Evolutionary conservation across 129 eudicot species (phyloP).

Genomic region (Heracleum sosnowskyi): DNA sequence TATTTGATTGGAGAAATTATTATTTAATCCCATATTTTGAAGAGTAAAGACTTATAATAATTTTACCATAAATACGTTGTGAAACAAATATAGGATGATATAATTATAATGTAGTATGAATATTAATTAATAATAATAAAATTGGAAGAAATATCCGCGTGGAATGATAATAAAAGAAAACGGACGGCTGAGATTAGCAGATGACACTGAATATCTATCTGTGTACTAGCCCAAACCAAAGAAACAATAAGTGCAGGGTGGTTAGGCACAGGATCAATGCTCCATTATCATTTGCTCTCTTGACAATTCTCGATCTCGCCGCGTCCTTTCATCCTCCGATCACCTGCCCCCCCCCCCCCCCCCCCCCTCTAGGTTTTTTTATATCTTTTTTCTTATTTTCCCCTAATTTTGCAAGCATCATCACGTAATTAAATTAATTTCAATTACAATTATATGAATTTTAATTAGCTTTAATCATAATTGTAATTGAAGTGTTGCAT

Average conservation of each 20-base stretch:
- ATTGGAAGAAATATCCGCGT: background rate
- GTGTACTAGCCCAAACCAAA: background rate
- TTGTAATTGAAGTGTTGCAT: background rate
- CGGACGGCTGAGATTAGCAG: background rate
- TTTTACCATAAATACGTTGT: too few species aligned
- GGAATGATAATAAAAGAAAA: background rate
- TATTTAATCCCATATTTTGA: too few species aligned
- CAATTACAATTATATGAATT: too few species aligned
- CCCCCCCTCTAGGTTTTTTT: background rate
- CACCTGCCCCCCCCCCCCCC: too few species aligned
- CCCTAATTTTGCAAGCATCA: slow-evolving; percentile 2
- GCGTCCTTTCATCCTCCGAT: background rate
- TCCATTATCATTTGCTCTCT: background rate
- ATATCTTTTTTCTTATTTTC: background rate
- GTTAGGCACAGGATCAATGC: background rate
- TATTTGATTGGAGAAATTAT: too few species aligned
- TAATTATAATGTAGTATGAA: too few species aligned
- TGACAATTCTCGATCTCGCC: background rate
- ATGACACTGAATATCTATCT: background rate
- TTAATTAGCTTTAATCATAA: background rate
- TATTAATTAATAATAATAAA: too few species aligned
- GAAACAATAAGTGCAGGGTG: background rate
- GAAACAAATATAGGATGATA: too few species aligned
- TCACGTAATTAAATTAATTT: background rate
- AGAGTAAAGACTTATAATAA: too few species aligned